Base-by-base conservation (phyloP, 2,329 filamentous ascomycete species). In the Epichloe hybrida region DNA sequence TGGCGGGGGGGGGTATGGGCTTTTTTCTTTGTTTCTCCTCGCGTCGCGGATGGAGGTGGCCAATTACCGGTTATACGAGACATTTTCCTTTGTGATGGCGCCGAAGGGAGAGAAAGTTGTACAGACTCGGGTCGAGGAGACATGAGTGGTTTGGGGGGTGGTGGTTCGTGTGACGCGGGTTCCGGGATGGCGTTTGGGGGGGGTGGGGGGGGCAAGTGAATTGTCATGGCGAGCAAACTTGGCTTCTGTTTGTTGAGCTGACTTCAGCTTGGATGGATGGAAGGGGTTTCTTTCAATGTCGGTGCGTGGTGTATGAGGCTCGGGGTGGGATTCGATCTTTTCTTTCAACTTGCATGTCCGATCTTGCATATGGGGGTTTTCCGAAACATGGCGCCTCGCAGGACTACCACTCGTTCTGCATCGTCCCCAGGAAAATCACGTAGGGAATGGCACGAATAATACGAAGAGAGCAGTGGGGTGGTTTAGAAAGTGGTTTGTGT, bases 221-320 rank as follows among this genome's bases (percentile, higher is more conserved):
- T 2, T 6, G 47, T 23, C 38, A 49, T 42, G 49, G 41, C 42
- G 49, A 46, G 49, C 41, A 50, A 52, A 55, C 41, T 49, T 37
- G 11, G 21, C 15, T 20, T 43, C 23, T 42, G 11, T 42, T 23
- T 5, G 13, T 42, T 21, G 27, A 31, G 27, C 27, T 9, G 27
- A 4, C 8, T 31, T 31, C 27, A 31, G 27, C 1, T 9, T 31
- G 27, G 27, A 31, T 31, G 27, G 27, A 31, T 4, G 8, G 27
- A 31, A 31, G 3, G 27, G 1, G 3, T 9, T 31, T 4, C 27
- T 31, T 8, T 31, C 27, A 4, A 31, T 8, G 8, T 31, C 27
- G 8, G 27, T 31, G 27, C 8, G 27, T 11, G 27, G 27, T 11
- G 8, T 4, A 31, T 31, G 3, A 11, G 8, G 27, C 4, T 31